phyloP scores from a whole-genome alignment of 306 rosid species.

The Pueraria montana region DNA sequence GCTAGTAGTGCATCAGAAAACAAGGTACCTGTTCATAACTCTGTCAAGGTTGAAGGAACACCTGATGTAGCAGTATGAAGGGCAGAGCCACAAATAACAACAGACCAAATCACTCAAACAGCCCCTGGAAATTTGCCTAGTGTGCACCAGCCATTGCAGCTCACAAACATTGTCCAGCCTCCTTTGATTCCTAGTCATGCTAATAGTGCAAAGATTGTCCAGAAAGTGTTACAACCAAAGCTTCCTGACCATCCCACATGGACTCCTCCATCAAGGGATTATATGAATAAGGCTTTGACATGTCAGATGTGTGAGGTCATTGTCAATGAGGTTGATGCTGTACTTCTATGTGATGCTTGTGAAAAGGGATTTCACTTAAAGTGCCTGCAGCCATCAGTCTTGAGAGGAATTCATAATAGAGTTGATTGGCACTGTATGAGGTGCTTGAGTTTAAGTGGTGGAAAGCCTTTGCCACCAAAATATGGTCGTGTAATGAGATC shows the following conservation, averaged over 20 bases:
- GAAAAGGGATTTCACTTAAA: constrained; percentile 93
- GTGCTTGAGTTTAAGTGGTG: constrained; percentile 86
- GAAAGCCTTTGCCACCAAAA: constrained; percentile 98
- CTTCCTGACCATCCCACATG: constrained; percentile 87
- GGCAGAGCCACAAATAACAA: constrained; percentile 58
- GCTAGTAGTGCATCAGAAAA: constrained; percentile 75
- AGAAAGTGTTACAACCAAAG: constrained; percentile 84
- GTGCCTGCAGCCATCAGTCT: constrained; percentile 76
- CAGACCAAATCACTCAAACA: constrained; percentile 72
- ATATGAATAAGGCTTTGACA: constrained; percentile 89
- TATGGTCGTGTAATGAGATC: constrained; percentile 99
- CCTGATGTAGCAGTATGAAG: constrained; percentile 51
- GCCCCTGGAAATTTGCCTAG: constrained; percentile 69
- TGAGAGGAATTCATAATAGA: constrained; percentile 91
- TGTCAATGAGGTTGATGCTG: constrained; percentile 87
- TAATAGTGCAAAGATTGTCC: constrained; percentile 84
- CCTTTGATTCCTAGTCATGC: constrained; percentile 72
- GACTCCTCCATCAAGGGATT: constrained; percentile 99
- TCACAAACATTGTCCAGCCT: constrained; percentile 67
- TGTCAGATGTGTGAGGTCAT: constrained; percentile 85
- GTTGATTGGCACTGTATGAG: constrained; percentile 96
- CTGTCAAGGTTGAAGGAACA: constrained; percentile 70
- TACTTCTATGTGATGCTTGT: constrained; percentile 97
- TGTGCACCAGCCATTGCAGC: constrained; percentile 67
- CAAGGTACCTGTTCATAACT: constrained; percentile 65